Percentiles rank a stretch among this genome's conserved stretches.
phyloP scores from a whole-genome alignment of 345 rosid species.

The Eucalyptus grandis region DNA sequence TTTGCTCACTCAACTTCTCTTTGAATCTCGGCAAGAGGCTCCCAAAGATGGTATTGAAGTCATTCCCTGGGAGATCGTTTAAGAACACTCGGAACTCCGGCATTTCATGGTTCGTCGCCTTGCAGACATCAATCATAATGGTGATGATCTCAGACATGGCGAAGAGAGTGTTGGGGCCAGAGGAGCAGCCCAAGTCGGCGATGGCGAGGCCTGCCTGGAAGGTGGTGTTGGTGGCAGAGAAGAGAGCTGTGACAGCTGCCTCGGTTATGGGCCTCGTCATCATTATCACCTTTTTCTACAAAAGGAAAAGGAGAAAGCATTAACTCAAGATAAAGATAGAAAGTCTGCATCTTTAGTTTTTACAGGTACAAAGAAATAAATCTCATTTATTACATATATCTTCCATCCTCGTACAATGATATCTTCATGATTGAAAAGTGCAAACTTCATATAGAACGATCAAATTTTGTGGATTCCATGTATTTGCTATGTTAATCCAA shows the following conservation, averaged over 20 bases:
- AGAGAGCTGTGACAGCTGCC: not conserved
- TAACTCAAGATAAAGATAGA: not conserved
- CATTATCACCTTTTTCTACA: not conserved
- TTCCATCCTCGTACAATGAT: not conserved
- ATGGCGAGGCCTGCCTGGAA: not conserved
- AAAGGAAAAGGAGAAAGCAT: not conserved
- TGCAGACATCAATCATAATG: slow-evolving; percentile 1
- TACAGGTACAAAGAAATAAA: not conserved
- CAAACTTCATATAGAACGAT: not conserved
- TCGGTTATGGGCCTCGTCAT: not conserved
- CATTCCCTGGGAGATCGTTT: slow-evolving; percentile 45
- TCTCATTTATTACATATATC: not conserved
- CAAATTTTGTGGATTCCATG: not conserved
- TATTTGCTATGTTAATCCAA: not conserved
- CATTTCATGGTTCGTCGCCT: not conserved
- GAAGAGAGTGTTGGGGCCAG: not conserved
- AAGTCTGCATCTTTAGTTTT: not conserved
- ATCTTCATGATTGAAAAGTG: not conserved
- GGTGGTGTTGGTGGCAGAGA: not conserved
- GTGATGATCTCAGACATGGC: not conserved
- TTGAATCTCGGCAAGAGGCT: not conserved
- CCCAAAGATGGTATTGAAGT: not conserved
- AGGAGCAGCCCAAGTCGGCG: not conserved
- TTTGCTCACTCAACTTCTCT: not conserved
- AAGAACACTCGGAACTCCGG: slow-evolving; percentile 35